Percentiles rank a stretch among this genome's conserved stretches.
phyloP scores from a whole-genome alignment of 495 filamentous ascomycete species.

The Daldinia caldariorum region DNA sequence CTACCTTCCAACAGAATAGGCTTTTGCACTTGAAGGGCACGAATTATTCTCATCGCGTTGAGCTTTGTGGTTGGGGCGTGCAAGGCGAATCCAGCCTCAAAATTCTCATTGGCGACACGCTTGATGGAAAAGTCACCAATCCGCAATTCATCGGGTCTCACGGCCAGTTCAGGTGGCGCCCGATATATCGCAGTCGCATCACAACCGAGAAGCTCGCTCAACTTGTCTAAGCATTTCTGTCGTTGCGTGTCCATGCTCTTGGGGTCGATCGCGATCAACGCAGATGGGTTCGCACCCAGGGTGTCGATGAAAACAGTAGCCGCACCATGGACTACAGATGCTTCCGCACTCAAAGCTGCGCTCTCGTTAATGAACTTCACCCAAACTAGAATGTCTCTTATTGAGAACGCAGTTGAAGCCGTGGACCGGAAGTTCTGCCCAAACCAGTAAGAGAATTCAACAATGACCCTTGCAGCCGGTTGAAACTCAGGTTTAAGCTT shows the following conservation, averaged over 20 bases:
- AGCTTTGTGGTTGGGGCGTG: conserved; percentile 86
- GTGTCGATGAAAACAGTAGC: conserved; percentile 97
- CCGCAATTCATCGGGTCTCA: conserved; percentile 60
- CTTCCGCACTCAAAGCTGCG: conserved; percentile 51
- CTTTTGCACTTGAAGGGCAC: conserved; percentile 88
- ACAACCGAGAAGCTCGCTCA: conserved; percentile 70
- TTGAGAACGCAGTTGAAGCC: conserved; percentile 77
- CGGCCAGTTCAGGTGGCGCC: conserved; percentile 55
- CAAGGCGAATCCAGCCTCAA: conserved; percentile 76
- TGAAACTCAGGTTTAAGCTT: conserved; percentile 67
- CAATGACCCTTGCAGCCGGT: conserved; percentile 69
- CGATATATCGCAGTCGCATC: conserved; percentile 73
- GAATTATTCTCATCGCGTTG: conserved; percentile 88
- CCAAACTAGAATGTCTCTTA: conserved; percentile 92
- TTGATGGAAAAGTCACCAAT: conserved; percentile 79
- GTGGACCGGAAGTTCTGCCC: conserved; percentile 78
- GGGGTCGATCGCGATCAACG: conserved; percentile 73
- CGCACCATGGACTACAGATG: conserved; percentile 79
- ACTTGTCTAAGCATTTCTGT: conserved; percentile 73
- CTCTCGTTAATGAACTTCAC: conserved; percentile 87
- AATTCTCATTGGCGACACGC: conserved; percentile 56
- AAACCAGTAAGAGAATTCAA: conserved; percentile 94
- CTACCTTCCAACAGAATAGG: conserved; percentile 95
- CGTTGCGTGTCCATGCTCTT: conserved; percentile 69
- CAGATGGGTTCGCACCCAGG: conserved; percentile 91